phyloP scores from a whole-genome alignment of 768 basidiomycete species.

The Inosperma sp. region DNA sequence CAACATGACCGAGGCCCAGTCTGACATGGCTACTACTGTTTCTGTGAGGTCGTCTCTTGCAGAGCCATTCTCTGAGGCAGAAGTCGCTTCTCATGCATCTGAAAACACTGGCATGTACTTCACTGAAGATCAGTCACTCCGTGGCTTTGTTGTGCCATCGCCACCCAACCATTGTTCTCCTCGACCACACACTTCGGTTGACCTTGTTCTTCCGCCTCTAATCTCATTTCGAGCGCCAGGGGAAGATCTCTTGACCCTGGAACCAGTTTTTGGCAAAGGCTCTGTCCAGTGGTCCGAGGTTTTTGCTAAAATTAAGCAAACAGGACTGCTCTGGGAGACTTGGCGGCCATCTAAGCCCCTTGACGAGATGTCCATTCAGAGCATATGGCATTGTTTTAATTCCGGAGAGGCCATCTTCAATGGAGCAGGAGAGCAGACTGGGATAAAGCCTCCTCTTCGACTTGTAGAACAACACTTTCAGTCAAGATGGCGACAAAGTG shows the following conservation, averaged over 20 bases:
- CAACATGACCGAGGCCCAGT: not conserved
- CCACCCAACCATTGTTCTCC: slow-evolving; percentile 4
- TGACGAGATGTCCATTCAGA: slow-evolving; percentile 16
- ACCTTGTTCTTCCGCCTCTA: slow-evolving; percentile 21
- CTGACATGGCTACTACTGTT: not conserved
- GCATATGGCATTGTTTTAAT: slow-evolving; percentile 19
- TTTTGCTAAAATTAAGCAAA: slow-evolving; percentile 20
- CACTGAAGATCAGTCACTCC: not conserved
- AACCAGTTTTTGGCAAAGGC: slow-evolving; percentile 21
- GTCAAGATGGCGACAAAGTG: slow-evolving; percentile 24
- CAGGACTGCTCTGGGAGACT: slow-evolving; percentile 21
- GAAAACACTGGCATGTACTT: slow-evolving; percentile 5
- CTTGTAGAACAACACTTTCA: slow-evolving; percentile 21
- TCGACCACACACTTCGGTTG: slow-evolving; percentile 15
- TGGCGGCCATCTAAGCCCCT: slow-evolving; percentile 25
- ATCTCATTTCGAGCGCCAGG: slow-evolving; percentile 20
- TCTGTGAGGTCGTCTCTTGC: not conserved
- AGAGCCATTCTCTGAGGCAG: not conserved
- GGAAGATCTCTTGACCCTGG: slow-evolving; percentile 9
- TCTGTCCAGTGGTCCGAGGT: slow-evolving; percentile 22
- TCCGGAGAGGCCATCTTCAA: slow-evolving; percentile 19
- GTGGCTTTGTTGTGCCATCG: not conserved
- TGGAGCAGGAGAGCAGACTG: slow-evolving; percentile 15
- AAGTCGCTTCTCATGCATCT: not conserved
- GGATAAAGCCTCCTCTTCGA: slow-evolving; percentile 25